Evolutionary conservation across 2,329 filamentous ascomycete genomes (phyloP), one percentile per base, ranked within the genome.

Genomic region (Epicoccum nigrum): DNA sequence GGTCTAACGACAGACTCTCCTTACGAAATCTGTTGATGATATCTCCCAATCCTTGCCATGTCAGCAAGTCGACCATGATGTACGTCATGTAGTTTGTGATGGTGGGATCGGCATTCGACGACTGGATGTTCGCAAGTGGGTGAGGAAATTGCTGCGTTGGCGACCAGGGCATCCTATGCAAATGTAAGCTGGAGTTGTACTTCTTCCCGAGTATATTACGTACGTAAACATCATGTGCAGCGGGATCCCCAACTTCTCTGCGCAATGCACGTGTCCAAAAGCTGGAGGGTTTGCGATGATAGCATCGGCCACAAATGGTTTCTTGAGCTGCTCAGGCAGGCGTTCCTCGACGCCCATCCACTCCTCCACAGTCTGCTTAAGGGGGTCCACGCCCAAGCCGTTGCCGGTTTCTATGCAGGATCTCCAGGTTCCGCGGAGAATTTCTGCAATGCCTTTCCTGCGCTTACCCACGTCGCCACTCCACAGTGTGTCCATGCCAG

Each of bases 11-110:
- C 1, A 96, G 79, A 12, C 83, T 83, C 51, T 86, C 86, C 58
- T 87, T 86, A 44, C 92, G 82, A 65, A 96, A 97, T 9, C 86
- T 83, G 67, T 97, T 97, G 68, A 97, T 93, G 5, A 97, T 79
- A 71, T 97, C 92, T 30, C 92, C 92, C 4, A 96, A 76, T 0
- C 91, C 92, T 73, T 96, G 91, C 91, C 91, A 96, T 9, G 92
- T 92, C 81, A 96, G 85, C 83, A 95, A 90, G 60, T 96, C 92
- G 2, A 96, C 88, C 16, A 96, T 77, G 0, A 87, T 86, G 64
- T 96, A 96, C 0, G 88, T 89, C 49, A 95, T 80, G 65, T 90
- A 93, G 62, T 94, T 96, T 1, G 89, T 88, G 51, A 90, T 81
- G n/a, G 83, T 83, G 4, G 84, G 80, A 62, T 94, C 90, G 1